Evolutionary conservation across 768 basidiomycete genomes (phyloP).

Genomic region (Podaxis carcinomalis): DNA sequence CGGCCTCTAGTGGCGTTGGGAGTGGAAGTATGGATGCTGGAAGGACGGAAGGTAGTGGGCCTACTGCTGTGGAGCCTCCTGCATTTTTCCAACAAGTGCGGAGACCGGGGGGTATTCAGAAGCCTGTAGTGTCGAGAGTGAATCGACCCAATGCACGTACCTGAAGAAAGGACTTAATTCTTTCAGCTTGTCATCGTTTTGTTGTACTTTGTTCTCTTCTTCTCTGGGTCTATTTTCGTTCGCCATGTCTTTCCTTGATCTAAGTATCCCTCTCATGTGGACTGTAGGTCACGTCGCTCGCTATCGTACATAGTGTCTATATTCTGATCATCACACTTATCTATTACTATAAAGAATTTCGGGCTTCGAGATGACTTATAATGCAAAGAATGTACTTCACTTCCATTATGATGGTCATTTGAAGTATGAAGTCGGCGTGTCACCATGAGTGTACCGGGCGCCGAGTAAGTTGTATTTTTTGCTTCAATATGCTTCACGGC

Average conservation of each 20-base stretch:
- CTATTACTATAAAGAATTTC: too few species aligned
- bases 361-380: too few species aligned
- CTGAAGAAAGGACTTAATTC: neutral
- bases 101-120: slow-evolving; percentile 18
- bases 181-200: neutral
- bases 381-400: too few species aligned
- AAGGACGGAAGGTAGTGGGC: slow-evolving; percentile 15
- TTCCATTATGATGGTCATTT: too few species aligned
- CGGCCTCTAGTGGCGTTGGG: slow-evolving; percentile 6
- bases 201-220: neutral
- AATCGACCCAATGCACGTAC: neutral
- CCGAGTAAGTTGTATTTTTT: too few species aligned
- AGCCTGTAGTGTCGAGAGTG: slow-evolving; percentile 8
- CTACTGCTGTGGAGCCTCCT: slow-evolving; percentile 11
- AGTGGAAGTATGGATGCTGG: slow-evolving; percentile 17
- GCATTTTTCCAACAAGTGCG: slow-evolving; percentile 20
- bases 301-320: neutral
- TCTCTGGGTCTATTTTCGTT: neutral
- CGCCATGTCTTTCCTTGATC: neutral
- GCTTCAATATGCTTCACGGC: neutral
- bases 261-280: neutral
- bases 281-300: neutral
- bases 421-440: too few species aligned
- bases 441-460: too few species aligned
- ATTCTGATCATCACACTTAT: too few species aligned